Base-by-base conservation (phyloP, 768 basidiomycete genomes). In the Russula vinacea region DNA sequence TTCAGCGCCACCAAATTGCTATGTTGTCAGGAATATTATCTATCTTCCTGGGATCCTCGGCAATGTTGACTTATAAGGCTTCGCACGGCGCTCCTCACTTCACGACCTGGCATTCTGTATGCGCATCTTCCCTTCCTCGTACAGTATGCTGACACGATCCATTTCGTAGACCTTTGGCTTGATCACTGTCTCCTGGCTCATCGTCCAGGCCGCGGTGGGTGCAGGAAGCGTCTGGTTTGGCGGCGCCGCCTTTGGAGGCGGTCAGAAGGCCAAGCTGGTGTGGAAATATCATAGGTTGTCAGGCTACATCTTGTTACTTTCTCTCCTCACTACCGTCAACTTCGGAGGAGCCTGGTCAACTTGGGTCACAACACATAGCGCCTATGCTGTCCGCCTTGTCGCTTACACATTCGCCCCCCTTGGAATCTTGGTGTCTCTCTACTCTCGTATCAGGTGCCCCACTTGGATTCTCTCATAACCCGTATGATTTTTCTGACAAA, bases 211-310 rank as follows among this genome's bases (percentile, higher is more conserved):
- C 8, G 61, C 78, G 10, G 19, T 92, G 0, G 92, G 92, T 6
- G 89, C 79, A 3, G 85, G 83, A n/a, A 89, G 87, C 56, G 88
- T 91, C 17, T 92, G 90, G 90, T 85, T 80, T 65, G 79, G 76
- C 8, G 91, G 91, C 13, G 79, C 78, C 17, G 77, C 79, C 0
- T 89, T 92, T 70, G 90, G 91, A 5, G 89, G 90, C 1, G 85
- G 83, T 16, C 73, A 78, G 50, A 86, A 83, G 71, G 89, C 90
- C 16, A 93, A 90, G 73, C 72, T 76, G 1, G 63, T 92, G 22
- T 94, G 91, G 88, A 94, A 92, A 72, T 93, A 90, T 68, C 92
- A 94, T 70, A 77, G 92, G 66, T 65, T 88, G 19, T 90, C 88
- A 0, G 92, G 92, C 10, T 94, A 94, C 68, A 53, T 86, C 19